Percentiles rank a stretch among this genome's conserved stretches.
phyloP scores from a whole-genome alignment of 1,284 basidiomycete genomes.

The Coniferiporia sulphurascens region DNA sequence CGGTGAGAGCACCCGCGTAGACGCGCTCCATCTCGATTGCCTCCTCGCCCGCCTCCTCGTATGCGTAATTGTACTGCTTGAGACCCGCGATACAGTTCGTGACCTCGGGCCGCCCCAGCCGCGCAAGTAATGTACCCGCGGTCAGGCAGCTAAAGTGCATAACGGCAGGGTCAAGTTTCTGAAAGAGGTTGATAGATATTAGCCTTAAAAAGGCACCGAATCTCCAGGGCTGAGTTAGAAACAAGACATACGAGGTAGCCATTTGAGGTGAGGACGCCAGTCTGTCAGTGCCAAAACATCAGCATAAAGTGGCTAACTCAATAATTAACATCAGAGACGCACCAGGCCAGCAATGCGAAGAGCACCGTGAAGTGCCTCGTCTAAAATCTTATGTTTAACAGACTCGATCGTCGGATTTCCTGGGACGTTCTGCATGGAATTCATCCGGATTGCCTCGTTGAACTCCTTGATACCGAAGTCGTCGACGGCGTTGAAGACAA shows the following conservation, averaged over 20 bases:
- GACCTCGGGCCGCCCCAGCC: conserved; percentile 77
- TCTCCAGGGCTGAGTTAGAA: background rate
- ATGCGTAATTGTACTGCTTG: conserved; percentile 81
- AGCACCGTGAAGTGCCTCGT: conserved; percentile 81
- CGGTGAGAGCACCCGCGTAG: conserved; percentile 39
- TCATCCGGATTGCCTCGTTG: conserved; percentile 41
- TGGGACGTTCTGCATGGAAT: conserved; percentile 33
- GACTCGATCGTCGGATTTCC: conserved; percentile 42
- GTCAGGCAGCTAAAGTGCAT: conserved; percentile 83
- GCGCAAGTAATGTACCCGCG: conserved; percentile 77
- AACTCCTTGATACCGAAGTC: conserved; percentile 79
- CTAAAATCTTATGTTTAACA: conserved; percentile 62
- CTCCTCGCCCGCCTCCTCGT: conserved; percentile 80
- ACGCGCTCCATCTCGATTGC: conserved; percentile 61
- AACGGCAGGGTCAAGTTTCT: conserved; percentile 77
- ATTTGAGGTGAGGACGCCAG: conserved; percentile 76
- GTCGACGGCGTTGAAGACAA: conserved; percentile 71
- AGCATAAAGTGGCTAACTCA: background rate
- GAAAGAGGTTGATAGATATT: conserved; percentile 2
- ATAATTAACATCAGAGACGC: conserved; percentile 24
- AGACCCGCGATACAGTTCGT: conserved; percentile 78
- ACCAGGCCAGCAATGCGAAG: conserved; percentile 83
- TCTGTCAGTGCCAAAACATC: conserved; percentile 33
- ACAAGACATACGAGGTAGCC: conserved; percentile 65
- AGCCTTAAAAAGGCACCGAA: background rate